Evolutionary conservation across 2,329 filamentous ascomycete species (phyloP).

Genomic region (Neofusicoccum umdonicola): DNA sequence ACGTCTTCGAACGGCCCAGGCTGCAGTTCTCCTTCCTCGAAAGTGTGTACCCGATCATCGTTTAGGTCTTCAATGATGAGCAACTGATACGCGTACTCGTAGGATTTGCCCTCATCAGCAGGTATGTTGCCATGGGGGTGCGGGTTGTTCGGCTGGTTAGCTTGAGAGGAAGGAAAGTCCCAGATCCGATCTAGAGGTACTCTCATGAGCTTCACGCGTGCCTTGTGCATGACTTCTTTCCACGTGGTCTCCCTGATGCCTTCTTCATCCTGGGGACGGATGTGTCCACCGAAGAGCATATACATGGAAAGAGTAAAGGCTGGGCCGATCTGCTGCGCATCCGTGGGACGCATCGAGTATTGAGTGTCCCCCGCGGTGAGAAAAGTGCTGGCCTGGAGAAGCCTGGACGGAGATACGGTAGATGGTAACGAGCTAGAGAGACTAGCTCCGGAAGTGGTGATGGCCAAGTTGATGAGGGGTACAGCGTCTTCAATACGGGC

Average conservation of each 20-base stretch:
- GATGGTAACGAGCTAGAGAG: constrained; percentile 76
- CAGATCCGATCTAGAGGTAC: constrained; percentile 60
- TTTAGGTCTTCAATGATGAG: constrained; percentile 80
- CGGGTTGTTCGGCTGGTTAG: constrained; percentile 21
- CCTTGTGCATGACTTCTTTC: constrained; percentile 97
- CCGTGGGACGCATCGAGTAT: constrained; percentile 64
- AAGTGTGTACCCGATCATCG: constrained; percentile 66
- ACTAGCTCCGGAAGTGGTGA: constrained; percentile 88
- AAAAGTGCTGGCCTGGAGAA: constrained; percentile 90
- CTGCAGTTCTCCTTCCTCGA: constrained; percentile 58
- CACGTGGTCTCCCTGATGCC: constrained; percentile 69
- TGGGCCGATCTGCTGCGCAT: constrained; percentile 78
- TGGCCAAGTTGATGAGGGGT: constrained; percentile 86
- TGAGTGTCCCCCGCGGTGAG: constrained; percentile 83
- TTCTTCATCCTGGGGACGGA: constrained; percentile 55
- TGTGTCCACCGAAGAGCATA: constrained; percentile 87
- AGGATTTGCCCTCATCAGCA: constrained; percentile 42
- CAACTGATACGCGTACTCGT: constrained; percentile 77
- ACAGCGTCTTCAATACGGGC: constrained; percentile 84
- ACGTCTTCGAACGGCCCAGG: constrained; percentile 62
- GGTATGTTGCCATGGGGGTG: constrained; percentile 27
- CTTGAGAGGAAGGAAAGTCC: constrained; percentile 34
- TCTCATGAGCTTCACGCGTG: constrained; percentile 74
- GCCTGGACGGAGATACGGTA: constrained; percentile 82
- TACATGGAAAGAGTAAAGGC: constrained; percentile 85